A percentile compares a stretch with the other conserved stretches of the same genome.
These are phyloP conservation scores for Ophiosphaerella narmari DNA, from an alignment of 2,329 filamentous ascomycete species.

Conservation along the genomic window DNA sequence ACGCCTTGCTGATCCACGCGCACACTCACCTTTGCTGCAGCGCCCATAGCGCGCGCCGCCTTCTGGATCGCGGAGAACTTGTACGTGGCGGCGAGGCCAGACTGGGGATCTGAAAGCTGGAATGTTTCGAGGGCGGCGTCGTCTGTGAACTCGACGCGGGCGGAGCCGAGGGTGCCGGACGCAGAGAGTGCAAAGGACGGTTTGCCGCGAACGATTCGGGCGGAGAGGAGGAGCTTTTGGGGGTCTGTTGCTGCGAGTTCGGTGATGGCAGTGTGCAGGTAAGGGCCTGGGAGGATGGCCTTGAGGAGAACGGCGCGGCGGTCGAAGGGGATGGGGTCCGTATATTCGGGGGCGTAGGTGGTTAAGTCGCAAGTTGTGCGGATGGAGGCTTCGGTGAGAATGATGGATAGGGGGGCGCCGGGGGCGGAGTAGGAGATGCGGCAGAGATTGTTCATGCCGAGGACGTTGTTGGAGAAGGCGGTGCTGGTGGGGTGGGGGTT, in stretches of 20 bases:
- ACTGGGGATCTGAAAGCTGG: slow-evolving; percentile 53
- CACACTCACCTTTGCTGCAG: slow-evolving; percentile 90
- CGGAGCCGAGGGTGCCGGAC: slow-evolving; percentile 63
- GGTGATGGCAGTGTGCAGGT: slow-evolving; percentile 71
- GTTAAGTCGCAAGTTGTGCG: slow-evolving; percentile 76
- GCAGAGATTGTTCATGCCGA: slow-evolving; percentile 85
- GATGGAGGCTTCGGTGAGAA: slow-evolving; percentile 83
- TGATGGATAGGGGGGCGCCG: slow-evolving; percentile 80
- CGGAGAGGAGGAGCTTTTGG: slow-evolving; percentile 67
- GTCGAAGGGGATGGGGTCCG: slow-evolving; percentile 87
- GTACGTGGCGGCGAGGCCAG: slow-evolving; percentile 64
- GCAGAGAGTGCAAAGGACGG: slow-evolving; percentile 76
- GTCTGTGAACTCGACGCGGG: slow-evolving; percentile 62
- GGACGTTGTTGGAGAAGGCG: slow-evolving; percentile 80
- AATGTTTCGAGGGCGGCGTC: slow-evolving; percentile 72
- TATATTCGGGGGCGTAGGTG: slow-evolving; percentile 72
- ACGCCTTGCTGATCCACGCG: slow-evolving; percentile 88
- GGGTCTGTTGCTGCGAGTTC: slow-evolving; percentile 74
- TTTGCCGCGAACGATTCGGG: slow-evolving; percentile 44
- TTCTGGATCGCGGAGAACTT: slow-evolving; percentile 86
- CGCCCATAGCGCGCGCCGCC: slow-evolving; percentile 88
- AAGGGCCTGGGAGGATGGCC: slow-evolving; percentile 85
- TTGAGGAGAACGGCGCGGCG: slow-evolving; percentile 82
- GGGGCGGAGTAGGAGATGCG: slow-evolving; percentile 75
- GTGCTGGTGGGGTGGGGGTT: slow-evolving; percentile 61